phyloP scores from a whole-genome alignment of 768 basidiomycete species.

The Asterophora parasitica region DNA sequence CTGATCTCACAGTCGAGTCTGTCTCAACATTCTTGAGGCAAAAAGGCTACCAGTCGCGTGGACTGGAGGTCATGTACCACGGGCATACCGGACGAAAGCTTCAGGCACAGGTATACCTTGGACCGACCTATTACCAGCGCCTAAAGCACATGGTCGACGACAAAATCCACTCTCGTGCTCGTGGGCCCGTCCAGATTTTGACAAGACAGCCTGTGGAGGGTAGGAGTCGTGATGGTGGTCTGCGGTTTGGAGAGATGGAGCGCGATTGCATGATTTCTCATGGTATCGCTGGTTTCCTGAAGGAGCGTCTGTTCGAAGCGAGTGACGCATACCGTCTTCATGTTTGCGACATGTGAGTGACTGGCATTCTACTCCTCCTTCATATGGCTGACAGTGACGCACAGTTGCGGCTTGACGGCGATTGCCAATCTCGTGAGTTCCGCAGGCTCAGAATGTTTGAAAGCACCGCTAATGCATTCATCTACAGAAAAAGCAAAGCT shows the following conservation, averaged over 20 bases:
- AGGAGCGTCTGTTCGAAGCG: constrained; percentile 93
- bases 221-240: constrained; percentile 95
- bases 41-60: constrained; percentile 95
- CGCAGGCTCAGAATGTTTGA: neutral
- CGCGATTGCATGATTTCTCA: constrained; percentile 99
- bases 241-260: constrained; percentile 99
- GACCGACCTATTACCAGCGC: constrained; percentile 98
- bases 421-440: constrained; percentile 87
- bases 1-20: constrained; percentile 94
- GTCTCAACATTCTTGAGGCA: constrained; percentile 89
- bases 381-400: constrained; percentile 11
- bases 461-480: constrained; percentile 6
- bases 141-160: constrained; percentile 99
- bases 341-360: constrained; percentile 89
- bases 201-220: constrained; percentile 98
- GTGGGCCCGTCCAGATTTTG: constrained; percentile 96
- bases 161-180: constrained; percentile 96
- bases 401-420: constrained; percentile 89
- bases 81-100: constrained; percentile 98
- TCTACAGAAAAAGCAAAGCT: constrained; percentile 90
- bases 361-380: neutral
- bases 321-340: constrained; percentile 92
- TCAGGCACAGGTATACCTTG: constrained; percentile 97
- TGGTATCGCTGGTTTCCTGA: constrained; percentile 96
- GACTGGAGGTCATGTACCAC: constrained; percentile 97